Evolutionary conservation across 179 eudicot species (phyloP).

Genomic region (Carnegiea gigantea): DNA sequence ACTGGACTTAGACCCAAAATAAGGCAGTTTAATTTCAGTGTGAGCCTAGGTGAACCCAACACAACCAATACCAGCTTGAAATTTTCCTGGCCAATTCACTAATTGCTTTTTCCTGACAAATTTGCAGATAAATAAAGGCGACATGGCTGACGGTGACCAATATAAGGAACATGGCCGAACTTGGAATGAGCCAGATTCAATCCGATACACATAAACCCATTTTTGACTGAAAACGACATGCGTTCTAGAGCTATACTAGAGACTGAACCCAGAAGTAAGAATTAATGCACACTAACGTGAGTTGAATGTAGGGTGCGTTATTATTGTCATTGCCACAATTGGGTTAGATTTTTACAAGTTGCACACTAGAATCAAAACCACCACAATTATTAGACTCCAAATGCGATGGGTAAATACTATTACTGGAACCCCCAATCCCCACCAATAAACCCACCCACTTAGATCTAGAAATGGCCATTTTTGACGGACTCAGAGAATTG

Average conservation of each 20-base stretch:
- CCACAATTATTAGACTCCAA: background rate
- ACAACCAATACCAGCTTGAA: background rate
- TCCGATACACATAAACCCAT: background rate
- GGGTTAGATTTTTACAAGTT: background rate
- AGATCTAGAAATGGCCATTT: background rate
- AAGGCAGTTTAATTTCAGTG: background rate
- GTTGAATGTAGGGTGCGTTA: too few species aligned
- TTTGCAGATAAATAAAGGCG: too few species aligned
- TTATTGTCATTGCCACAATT: background rate
- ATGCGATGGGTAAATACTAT: background rate
- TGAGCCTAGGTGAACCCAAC: background rate
- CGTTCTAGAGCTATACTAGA: background rate
- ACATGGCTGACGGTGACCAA: too few species aligned
- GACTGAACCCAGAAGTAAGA: background rate
- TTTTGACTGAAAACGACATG: background rate
- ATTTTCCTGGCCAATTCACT: background rate
- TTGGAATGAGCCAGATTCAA: background rate
- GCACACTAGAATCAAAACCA: background rate
- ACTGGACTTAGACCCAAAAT: background rate
- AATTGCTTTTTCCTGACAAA: background rate
- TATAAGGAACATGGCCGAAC: too few species aligned
- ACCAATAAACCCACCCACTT: background rate
- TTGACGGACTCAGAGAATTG: background rate
- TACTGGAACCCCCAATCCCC: background rate
- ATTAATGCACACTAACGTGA: too few species aligned